Conservation (phyloP, 768 basidiomycete genomes). For the Plicaturopsis crispa region DNA sequence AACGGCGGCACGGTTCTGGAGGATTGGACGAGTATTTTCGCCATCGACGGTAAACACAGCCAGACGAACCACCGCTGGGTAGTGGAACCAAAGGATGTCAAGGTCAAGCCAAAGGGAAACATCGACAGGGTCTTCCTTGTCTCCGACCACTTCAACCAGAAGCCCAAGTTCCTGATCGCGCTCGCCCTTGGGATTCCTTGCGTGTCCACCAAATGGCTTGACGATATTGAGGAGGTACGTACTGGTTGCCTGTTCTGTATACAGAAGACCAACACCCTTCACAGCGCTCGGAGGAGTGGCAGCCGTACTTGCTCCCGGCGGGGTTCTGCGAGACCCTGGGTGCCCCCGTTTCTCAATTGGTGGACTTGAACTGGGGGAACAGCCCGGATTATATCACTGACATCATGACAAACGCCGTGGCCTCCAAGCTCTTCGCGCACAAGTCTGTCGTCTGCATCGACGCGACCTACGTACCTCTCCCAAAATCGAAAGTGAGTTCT, state of each 20-base stretch:
- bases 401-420: constrained; percentile 51
- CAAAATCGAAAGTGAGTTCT: constrained; percentile 29
- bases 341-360: constrained; percentile 35
- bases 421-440: constrained; percentile 48
- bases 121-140: constrained; percentile 57
- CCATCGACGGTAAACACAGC: constrained; percentile 44
- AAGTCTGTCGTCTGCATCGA: constrained; percentile 58
- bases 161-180: constrained; percentile 75
- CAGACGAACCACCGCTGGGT: constrained; percentile 44
- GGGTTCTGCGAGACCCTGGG: constrained; percentile 35
- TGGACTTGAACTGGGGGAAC: constrained; percentile 43
- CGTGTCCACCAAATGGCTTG: constrained; percentile 51
- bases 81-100: constrained; percentile 38
- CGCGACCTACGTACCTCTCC: constrained; percentile 41
- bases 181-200: constrained; percentile 86
- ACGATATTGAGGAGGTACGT: constrained; percentile 26
- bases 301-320: constrained; percentile 45
- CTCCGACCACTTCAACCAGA: constrained; percentile 58
- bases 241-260: constrained; percentile 13
- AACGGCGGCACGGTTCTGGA: constrained; percentile 54
- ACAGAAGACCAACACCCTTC: too few relatives aligned
- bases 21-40: constrained; percentile 51
- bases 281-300: constrained; percentile 45
- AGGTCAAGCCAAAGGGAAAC: constrained; percentile 32
- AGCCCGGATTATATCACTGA: constrained; percentile 43